A percentile compares a stretch with the other conserved stretches of the same genome.
These are phyloP conservation scores for Aulographum hederae DNA, from an alignment of 2,329 filamentous ascomycete species.

Conservation along the genomic window DNA sequence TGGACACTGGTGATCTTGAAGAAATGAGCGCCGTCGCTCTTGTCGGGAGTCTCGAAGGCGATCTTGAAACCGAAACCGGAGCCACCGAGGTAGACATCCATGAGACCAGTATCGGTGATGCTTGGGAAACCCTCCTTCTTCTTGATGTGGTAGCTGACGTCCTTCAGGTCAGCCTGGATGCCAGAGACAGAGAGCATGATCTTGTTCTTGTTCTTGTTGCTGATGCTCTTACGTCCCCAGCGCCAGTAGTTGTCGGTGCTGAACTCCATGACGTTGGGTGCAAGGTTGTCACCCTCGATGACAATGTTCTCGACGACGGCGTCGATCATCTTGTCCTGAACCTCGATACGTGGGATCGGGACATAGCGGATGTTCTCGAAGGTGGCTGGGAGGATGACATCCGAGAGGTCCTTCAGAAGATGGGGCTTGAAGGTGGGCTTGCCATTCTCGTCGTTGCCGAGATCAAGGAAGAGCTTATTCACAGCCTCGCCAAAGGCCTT, in stretches of 20 bases:
- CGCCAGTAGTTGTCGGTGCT: slow-evolving; percentile 86
- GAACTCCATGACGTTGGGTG: slow-evolving; percentile 80
- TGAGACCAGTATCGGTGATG: slow-evolving; percentile 71
- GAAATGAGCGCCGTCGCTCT: slow-evolving; percentile 60
- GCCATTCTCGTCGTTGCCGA: slow-evolving; percentile 75
- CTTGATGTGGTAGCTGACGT: slow-evolving; percentile 90
- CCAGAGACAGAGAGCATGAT: slow-evolving; percentile 75
- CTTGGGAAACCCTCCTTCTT: slow-evolving; percentile 86
- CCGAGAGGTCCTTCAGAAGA: slow-evolving; percentile 70
- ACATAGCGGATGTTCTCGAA: slow-evolving; percentile 81
- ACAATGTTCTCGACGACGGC: slow-evolving; percentile 87
- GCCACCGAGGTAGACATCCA: slow-evolving; percentile 75
- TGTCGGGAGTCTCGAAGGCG: slow-evolving; percentile 64
- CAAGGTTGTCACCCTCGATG: slow-evolving; percentile 90
- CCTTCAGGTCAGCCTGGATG: slow-evolving; percentile 73
- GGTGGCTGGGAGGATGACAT: slow-evolving; percentile 66
- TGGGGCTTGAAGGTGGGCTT: slow-evolving; percentile 86
- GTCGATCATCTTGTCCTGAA: slow-evolving; percentile 67
- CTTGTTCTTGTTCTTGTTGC: slow-evolving; percentile 67
- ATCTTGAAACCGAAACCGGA: slow-evolving; percentile 84
- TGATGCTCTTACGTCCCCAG: slow-evolving; percentile 77
- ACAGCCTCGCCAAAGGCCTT: slow-evolving; percentile 57
- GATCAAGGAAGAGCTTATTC: slow-evolving; percentile 71
- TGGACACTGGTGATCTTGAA: slow-evolving; percentile 88
- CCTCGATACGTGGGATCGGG: slow-evolving; percentile 86